Evolutionary conservation across 495 filamentous ascomycete genomes (phyloP).

Genomic region (Tuber magnatum): DNA sequence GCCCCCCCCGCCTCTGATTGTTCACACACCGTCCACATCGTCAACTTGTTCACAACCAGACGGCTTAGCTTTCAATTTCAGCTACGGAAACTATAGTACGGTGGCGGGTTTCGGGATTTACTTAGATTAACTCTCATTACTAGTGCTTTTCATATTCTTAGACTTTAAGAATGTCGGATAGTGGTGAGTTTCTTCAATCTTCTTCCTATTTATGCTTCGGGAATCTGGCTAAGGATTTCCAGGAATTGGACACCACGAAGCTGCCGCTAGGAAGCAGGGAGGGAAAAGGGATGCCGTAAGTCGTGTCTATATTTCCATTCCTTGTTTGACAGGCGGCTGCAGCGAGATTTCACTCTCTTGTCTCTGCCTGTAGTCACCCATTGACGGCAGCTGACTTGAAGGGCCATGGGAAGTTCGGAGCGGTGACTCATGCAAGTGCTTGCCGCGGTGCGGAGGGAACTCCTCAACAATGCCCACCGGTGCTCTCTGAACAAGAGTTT

Average conservation of each 20-base stretch:
- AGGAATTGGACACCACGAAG: not conserved
- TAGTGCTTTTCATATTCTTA: not conserved
- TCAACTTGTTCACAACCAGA: not conserved
- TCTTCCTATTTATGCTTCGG: not conserved
- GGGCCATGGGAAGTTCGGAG: not conserved
- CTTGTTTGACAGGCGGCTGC: not conserved
- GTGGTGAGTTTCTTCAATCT: not conserved
- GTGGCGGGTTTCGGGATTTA: not conserved
- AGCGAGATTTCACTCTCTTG: not conserved
- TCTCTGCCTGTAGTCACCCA: not conserved
- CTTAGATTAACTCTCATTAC: not conserved
- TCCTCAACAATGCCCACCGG: not conserved
- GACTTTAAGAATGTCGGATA: not conserved
- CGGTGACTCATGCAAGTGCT: not conserved
- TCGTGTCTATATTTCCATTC: not conserved
- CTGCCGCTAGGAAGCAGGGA: not conserved
- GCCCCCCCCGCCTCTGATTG: not conserved
- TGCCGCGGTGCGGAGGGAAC: not conserved
- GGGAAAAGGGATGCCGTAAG: not conserved
- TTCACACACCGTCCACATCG: not conserved
- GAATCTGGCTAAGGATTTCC: not conserved
- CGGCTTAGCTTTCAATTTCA: not conserved
- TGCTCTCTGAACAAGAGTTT: not conserved
- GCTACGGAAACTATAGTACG: not conserved
- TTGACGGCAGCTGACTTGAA: not conserved